Conservation (phyloP, 257 asterid species). For the Catharanthus roseus region DNA sequence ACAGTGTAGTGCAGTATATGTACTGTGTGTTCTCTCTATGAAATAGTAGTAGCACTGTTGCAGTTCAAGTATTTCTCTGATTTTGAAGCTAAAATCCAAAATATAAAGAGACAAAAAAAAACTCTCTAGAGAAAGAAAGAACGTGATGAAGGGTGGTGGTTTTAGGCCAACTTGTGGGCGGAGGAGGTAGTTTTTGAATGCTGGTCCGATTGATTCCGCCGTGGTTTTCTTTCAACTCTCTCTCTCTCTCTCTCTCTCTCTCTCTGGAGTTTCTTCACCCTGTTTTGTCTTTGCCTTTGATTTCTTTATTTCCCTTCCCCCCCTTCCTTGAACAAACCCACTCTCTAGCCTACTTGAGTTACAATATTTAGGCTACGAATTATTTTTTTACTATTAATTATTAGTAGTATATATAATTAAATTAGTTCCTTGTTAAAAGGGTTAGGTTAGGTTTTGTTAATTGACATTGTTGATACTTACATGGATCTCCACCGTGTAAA, state of each 20-base stretch:
- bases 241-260: no score
- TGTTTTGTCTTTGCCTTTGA: neutral
- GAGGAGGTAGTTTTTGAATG: conserved; percentile 10
- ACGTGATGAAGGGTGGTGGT: conserved; percentile 9
- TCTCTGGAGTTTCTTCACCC: neutral
- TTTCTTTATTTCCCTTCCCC: conserved; percentile 6
- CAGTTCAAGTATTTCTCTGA: conserved; percentile 10
- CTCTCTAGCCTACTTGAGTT: no score
- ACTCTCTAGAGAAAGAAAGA: neutral
- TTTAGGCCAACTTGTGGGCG: conserved; percentile 28
- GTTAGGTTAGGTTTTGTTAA: neutral
- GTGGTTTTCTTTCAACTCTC: conserved; percentile 9
- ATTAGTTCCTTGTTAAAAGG: neutral
- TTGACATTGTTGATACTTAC: no score
- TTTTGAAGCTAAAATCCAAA: conserved; percentile 30
- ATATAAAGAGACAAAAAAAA: conserved; percentile 23
- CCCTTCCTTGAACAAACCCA: no score
- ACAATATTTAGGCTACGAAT: no score
- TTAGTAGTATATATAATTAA: neutral
- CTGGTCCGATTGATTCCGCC: conserved; percentile 9
- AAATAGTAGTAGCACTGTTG: neutral
- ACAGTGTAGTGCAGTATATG: neutral
- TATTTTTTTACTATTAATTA: no score
- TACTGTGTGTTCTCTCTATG: neutral
- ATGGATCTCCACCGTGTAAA: neutral